Evolutionary conservation across 257 asterid species (phyloP), one percentile per base, ranked within the genome.

Genomic region (Solanum tacnaense): DNA sequence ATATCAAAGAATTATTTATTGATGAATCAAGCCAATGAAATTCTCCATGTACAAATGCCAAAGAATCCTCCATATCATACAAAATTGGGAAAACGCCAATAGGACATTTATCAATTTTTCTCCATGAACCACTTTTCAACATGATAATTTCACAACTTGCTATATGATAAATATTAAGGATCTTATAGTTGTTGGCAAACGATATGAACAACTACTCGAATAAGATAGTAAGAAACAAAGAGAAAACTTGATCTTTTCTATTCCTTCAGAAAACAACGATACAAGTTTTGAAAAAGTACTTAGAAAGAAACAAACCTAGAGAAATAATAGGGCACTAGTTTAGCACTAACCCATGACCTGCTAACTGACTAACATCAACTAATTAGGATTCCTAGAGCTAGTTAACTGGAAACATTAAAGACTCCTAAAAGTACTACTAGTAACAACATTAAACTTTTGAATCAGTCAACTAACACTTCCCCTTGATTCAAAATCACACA

Each of bases 1-100:
- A 23, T 11, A 76, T 9, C 7, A n/a, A 31, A 38, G 52, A 38
- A 23, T 6, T 13, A 38, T 38, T n/a, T 8, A 76, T 31, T 13
- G 56, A 38, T 20, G 20, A 76, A 76, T 87, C 44, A 90, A 21
- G 21, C 52, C 84, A 35, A 89, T 36, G 16, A 84, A 73, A 72
- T 87, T 56, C 84, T 78, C 84, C 62, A n/a, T 39, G 58, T 38
- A 78, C 62, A 81, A 23, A 87, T n/a, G 27, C 90, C 86, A 25
- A 44, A 32, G 35, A 49, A 52, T 16, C 89, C 91, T 18, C n/a
- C 62, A 49, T 49, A 49, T 49, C 60, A 49, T 15, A 52, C 62
- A 18, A 52, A 6, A 52, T 5, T 6, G 9, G 62, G 4, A 18
- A 52, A 52, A 52, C n/a, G 10, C 8, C 21, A 49, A 15, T 49